Percentiles rank a stretch among this genome's conserved stretches.
phyloP scores from a whole-genome alignment of 208 protist species.

The Naegleria gruberi region DNA sequence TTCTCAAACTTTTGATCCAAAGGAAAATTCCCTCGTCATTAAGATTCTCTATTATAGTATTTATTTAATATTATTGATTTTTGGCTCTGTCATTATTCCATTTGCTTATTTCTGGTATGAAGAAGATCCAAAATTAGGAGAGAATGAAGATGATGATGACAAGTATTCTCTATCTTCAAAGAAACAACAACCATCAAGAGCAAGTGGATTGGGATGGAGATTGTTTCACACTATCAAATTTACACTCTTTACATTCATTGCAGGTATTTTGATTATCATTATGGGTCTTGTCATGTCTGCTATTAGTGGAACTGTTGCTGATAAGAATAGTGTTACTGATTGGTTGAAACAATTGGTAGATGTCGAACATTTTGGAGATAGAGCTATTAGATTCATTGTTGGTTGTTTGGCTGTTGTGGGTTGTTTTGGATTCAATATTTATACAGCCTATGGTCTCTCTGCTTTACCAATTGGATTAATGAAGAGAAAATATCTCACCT shows the following conservation, averaged over 20 bases:
- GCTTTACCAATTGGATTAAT: constrained; percentile 12
- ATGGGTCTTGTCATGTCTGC: background rate
- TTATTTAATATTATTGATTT: constrained; percentile 12
- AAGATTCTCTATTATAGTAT: constrained; percentile 13
- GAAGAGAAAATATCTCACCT: background rate
- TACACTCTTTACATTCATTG: background rate
- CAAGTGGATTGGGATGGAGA: background rate
- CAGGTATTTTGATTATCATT: background rate
- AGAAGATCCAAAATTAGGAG: background rate
- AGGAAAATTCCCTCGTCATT: background rate
- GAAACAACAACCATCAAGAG: background rate
- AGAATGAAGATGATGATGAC: background rate
- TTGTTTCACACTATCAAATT: background rate
- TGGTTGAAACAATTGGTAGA: background rate
- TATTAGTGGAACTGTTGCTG: background rate
- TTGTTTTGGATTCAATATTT: background rate
- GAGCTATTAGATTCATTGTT: background rate
- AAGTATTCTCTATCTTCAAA: background rate
- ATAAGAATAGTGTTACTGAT: background rate
- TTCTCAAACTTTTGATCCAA: background rate
- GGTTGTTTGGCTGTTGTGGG: background rate
- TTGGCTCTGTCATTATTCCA: constrained; percentile 9
- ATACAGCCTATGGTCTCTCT: constrained; percentile 19
- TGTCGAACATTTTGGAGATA: background rate
- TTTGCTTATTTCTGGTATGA: constrained; percentile 28